Evolutionary conservation across 1,284 basidiomycete species (phyloP).

Genomic region (Microstroma glucosiphilum): DNA sequence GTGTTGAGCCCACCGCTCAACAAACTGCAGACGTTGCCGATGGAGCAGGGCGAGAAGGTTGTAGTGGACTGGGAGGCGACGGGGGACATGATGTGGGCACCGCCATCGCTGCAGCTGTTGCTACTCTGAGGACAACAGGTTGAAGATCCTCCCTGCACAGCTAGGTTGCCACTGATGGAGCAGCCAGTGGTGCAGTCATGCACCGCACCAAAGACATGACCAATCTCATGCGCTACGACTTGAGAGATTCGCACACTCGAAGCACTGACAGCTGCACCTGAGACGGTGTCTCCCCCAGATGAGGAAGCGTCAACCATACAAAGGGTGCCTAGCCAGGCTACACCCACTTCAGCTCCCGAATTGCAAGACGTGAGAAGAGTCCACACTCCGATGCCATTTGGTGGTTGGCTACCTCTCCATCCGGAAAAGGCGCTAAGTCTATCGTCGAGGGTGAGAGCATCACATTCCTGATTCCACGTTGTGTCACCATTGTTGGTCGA

Average conservation of each 20-base stretch:
- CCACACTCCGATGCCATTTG: constrained; percentile 73
- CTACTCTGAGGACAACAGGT: constrained; percentile 68
- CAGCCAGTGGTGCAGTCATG: constrained; percentile 62
- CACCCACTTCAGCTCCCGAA: constrained; percentile 76
- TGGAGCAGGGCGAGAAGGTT: constrained; percentile 56
- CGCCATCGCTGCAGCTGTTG: constrained; percentile 62
- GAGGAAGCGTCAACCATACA: constrained; percentile 53
- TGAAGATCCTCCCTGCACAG: constrained; percentile 26
- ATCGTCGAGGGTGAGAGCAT: constrained; percentile 57
- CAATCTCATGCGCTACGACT: constrained; percentile 76
- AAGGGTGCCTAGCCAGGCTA: constrained; percentile 63
- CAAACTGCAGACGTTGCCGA: constrained; percentile 72
- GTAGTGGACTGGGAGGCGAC: constrained; percentile 6
- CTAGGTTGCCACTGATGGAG: constrained; percentile 52
- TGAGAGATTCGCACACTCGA: constrained; percentile 62
- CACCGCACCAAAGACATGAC: constrained; percentile 86
- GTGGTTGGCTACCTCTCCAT: constrained; percentile 71
- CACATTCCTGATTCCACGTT: constrained; percentile 51
- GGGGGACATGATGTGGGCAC: constrained; percentile 21
- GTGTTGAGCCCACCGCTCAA: constrained; percentile 50
- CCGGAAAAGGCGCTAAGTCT: constrained; percentile 73
- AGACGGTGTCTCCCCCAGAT: constrained; percentile 58
- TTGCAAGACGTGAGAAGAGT: constrained; percentile 83
- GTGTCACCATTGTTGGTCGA: constrained; percentile 52
- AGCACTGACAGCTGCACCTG: constrained; percentile 78